Evolutionary conservation across 352 stramenopile species (phyloP).

Genomic region (Globisporangium alternatum): DNA sequence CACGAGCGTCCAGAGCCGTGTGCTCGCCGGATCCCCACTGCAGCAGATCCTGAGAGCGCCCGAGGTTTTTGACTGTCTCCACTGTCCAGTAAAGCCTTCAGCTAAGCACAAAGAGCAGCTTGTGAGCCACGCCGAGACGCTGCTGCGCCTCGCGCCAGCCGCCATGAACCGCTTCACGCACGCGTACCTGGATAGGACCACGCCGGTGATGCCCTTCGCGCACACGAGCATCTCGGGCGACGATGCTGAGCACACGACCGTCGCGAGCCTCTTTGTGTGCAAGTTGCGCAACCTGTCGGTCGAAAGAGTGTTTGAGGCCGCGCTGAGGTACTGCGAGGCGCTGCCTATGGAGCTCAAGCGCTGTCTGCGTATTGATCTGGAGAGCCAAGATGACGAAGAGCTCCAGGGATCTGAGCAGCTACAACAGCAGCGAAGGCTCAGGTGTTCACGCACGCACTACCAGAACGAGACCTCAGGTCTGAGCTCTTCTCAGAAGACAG

Average conservation of each 20-base stretch:
- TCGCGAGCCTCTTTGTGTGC: conserved; percentile 51
- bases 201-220: conserved; percentile 35
- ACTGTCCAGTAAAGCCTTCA: conserved; percentile 25
- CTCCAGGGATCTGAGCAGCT: background rate
- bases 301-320: conserved; percentile 27
- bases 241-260: conserved; percentile 32
- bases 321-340: conserved; percentile 33
- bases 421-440: background rate
- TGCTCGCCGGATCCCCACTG: conserved; percentile 45
- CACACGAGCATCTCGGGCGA: conserved; percentile 59
- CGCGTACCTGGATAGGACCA: conserved; percentile 25
- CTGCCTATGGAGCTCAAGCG: conserved; percentile 32
- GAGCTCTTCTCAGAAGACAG: conserved; percentile 32
- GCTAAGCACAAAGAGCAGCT: conserved; percentile 16
- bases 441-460: conserved; percentile 38
- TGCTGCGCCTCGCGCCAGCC: conserved; percentile 28
- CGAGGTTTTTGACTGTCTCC: conserved; percentile 52
- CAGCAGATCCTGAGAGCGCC: conserved; percentile 34
- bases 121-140: conserved; percentile 32
- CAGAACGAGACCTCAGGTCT: conserved; percentile 30
- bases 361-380: conserved; percentile 28
- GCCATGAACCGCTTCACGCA: conserved; percentile 36
- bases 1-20: conserved; percentile 39
- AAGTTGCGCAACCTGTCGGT: conserved; percentile 37
- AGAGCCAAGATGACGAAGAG: conserved; percentile 5